Base-by-base conservation (phyloP, 2,329 filamentous ascomycete species). In the Neopestalotiopsis sp. region DNA sequence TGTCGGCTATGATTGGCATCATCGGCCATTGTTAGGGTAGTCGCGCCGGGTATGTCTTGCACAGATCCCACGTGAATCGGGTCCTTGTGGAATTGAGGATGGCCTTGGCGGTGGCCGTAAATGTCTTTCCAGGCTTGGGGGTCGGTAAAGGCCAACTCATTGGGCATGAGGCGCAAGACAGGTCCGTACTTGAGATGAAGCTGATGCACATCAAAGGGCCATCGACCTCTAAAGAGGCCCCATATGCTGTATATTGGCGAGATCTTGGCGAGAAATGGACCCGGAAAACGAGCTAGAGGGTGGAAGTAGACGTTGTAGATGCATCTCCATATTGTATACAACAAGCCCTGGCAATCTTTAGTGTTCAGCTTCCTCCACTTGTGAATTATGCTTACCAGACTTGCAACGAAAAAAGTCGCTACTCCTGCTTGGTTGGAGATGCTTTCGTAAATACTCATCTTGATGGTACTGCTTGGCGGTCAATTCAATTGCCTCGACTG, bases 141-240 rank as follows among this genome's bases (percentile, higher is more conserved):
- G 79, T 80, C 69, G 34, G 74, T 76, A 71, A 80, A 85, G 2
- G 79, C 79, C 42, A 86, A 76, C 72, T 85, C 82, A 63, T 81
- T 76, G 4, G 84, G 83, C 4, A 76, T 75, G 40, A 83, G 73
- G 4, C 84, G 81, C 14, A 86, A 79, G 2, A 83, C 75, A 1
- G 76, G 73, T 5, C 83, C 84, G 67, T 83, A 83, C 65, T 78
- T 72, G 6, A 72, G 68, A 69, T 81, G 80, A 14, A 81, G 71
- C 12, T 74, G 70, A 28, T 70, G 67, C 3, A 78, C 69, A 42
- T 73, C 70, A 65, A 72, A 75, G 9, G 72, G 71, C 30, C 78
- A 70, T 2, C 68, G 68, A 53, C 77, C 78, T 14, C 59, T 72
- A 13, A 72, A 42, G 13, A 75, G 59, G 58, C 73, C 67, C 65